Base-by-base conservation (phyloP, 768 basidiomycete genomes). In the Mycena latifolia region DNA sequence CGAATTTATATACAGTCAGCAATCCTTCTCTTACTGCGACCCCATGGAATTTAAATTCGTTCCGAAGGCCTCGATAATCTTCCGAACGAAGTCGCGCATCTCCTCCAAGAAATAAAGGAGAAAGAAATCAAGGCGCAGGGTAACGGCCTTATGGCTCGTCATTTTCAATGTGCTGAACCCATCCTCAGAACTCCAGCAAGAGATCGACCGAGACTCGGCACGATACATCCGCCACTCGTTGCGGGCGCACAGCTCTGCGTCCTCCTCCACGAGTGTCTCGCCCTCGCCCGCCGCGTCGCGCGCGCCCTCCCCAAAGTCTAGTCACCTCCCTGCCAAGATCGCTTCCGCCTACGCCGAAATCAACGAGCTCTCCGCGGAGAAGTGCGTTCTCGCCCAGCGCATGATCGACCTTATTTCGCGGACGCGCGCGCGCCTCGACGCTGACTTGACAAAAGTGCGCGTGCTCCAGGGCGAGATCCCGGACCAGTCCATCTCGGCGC, bases 1-100 rank as follows among this genome's bases (percentile, higher is more conserved):
- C 1, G 86, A 88, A 73, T 88, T 85, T 75, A 85, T 88, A 48
- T 86, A 86, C 74, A 86, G 86, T 85, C 33, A 73, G 10, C 5
- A 37, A 6, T 20, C 14, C 22, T 12, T 37, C 11, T 53, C 2
- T 53, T 25, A 1, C 31, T 7, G 29, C 31, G 6, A 39, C 37
- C 14, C 17, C 35, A 18, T 1, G 5, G 25, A 18, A 33, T 46
- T 41, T 71, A 50, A 18, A 55, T 65, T 31, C 46, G 28, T 27
- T 18, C 28, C 41, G 17, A 54, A 88, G 86, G 82, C 71, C 77
- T 87, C 46, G 86, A 88, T 63, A 87, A 87, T 71, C 73, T 88
- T 12, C 86, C 86, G 2, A 77, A 79, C 61, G 86, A 88, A 75
- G 83, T 87, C 3, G 79, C 80, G 27, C 84, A 86, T 70, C 72